Evolutionary conservation across 192 early-diverging fungal species (phyloP), one percentile per base, ranked within the genome.

Genomic region (Coemansia sp.): DNA sequence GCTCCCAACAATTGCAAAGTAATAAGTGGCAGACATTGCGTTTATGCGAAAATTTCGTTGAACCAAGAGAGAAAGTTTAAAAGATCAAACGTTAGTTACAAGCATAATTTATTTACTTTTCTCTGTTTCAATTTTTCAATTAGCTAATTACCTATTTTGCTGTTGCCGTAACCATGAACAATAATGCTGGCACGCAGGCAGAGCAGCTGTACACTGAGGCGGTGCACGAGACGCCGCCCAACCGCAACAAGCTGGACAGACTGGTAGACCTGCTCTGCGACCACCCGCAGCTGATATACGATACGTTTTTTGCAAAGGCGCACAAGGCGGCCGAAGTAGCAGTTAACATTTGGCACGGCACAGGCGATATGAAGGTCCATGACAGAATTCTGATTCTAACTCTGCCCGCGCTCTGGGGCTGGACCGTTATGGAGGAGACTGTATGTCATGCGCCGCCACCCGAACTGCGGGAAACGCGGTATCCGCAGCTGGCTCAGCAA

Each of bases 1-100:
- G 49, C 93, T 90, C 5, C 97, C 95, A 43, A 98, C 91, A 64
- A 98, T 94, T 48, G 84, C 92, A 87, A 98, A 97, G 70, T 95
- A 97, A 53, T 84, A 92, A 17, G 84, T 68, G 10, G 62, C 15
- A 17, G 67, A 60, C 66, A 75, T 65, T 52, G n/a, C 22, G 32
- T n/a, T 17, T 4, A 2, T 22, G 22, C 29, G 24, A 65, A 47
- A 14, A 51, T n/a, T 2, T 15, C 12, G 23, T 24, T 4, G 12
- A 21, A 15, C 19, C 5, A 6, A 32, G 25, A 39, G n/a, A 55
- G 24, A 12, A 47, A 19, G 10, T 23, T 15, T 50, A 4, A 56
- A 21, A 65, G 59, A 49, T 45, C 59, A 49, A n/a, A 61, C 32
- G 27, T 17, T 21, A 27, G 27, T 23, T 12, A 8, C 9, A 11